Percentiles rank a stretch among this genome's conserved stretches.
phyloP scores from a whole-genome alignment of 257 asterid genomes.

The Primulina tabacum region DNA sequence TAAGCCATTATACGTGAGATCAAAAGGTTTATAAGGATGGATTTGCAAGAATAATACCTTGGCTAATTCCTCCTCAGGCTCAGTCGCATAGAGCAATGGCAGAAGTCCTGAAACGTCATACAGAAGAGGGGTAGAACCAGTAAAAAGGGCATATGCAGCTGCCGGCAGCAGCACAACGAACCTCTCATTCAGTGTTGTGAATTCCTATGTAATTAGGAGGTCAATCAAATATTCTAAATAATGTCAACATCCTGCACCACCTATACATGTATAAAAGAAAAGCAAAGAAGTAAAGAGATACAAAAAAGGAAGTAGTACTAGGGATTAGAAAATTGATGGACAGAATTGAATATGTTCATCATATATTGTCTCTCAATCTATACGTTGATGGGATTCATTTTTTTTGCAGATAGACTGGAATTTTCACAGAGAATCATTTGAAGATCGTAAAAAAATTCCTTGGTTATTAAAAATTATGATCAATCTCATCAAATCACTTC shows the following conservation, averaged over 20 bases:
- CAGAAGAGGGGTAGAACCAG: conserved; percentile 70
- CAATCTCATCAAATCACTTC: neutral
- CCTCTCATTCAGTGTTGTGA: conserved; percentile 54
- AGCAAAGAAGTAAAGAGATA: conserved; percentile 13
- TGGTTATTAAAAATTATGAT: neutral
- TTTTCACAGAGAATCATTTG: conserved; percentile 16
- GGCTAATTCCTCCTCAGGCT: conserved; percentile 45
- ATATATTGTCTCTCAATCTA: conserved; percentile 11
- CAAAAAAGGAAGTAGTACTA: neutral
- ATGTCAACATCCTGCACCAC: conserved; percentile 22
- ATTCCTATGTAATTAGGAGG: conserved; percentile 46
- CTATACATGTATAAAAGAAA: neutral
- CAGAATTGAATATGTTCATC: too few relatives aligned
- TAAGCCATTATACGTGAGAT: conserved; percentile 19
- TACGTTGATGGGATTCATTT: neutral
- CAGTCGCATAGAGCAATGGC: conserved; percentile 38
- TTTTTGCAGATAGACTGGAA: conserved; percentile 16
- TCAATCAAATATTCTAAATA: conserved; percentile 21
- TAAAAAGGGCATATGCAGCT: conserved; percentile 73
- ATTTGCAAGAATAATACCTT: conserved; percentile 42
- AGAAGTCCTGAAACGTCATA: conserved; percentile 36
- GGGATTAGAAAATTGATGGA: neutral
- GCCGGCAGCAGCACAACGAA: conserved; percentile 59
- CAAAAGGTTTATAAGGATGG: conserved; percentile 15
- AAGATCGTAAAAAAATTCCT: conserved; percentile 5